Percentiles rank a stretch among this genome's conserved stretches.
Conservation (phyloP, 164 flowering plant genomes). For the Sedum album region DNA sequence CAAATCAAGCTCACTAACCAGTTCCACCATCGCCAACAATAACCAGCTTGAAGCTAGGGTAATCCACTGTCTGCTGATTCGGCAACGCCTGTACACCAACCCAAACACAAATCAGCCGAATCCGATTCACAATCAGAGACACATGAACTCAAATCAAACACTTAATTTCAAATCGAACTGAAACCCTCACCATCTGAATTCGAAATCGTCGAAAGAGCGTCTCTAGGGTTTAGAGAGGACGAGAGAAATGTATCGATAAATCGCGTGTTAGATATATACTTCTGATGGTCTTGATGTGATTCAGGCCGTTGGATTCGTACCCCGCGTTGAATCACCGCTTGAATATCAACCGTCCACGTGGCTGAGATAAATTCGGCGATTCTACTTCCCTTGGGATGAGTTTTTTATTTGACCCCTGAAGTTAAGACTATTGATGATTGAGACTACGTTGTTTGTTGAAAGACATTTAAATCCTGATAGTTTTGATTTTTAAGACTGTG, state of each 20-base stretch:
- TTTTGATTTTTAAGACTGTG: neutral
- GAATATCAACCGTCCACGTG: conserved; percentile 9
- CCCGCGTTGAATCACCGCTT: conserved; percentile 10
- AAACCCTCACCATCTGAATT: neutral
- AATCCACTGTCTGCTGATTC: too few species aligned
- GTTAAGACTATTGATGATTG: neutral
- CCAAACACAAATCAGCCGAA: too few species aligned
- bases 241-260: neutral
- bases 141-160: too few species aligned
- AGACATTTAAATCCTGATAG: neutral
- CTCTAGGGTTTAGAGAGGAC: neutral
- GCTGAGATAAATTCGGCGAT: too few species aligned
- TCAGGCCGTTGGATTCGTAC: neutral
- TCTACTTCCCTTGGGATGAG: too few species aligned
- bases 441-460: neutral
- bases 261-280: conserved; percentile 1
- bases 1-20: too few species aligned
- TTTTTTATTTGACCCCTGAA: neutral
- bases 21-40: too few species aligned
- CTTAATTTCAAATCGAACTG: too few species aligned
- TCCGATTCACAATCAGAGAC: too few species aligned
- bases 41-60: too few species aligned
- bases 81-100: too few species aligned
- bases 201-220: neutral
- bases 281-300: neutral